Evolutionary conservation across 306 rosid species (phyloP).

Genomic region (Cucurbita pepo): DNA sequence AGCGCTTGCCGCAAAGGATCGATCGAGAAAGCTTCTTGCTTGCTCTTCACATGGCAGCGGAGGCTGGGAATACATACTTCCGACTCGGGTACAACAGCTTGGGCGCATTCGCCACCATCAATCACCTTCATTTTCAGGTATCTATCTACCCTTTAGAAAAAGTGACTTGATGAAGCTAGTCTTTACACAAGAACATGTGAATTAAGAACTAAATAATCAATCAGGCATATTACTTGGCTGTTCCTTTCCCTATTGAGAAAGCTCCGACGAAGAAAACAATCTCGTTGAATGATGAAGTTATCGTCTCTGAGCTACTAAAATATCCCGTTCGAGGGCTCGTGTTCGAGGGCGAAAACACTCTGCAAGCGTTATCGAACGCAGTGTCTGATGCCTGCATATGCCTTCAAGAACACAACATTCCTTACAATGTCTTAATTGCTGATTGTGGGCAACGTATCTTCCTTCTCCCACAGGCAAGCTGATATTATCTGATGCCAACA

Average conservation of each 20-base stretch:
- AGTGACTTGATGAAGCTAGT: not conserved
- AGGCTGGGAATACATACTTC: constrained; percentile 60
- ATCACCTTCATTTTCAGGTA: constrained; percentile 98
- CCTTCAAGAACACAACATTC: constrained; percentile 72
- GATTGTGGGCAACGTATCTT: constrained; percentile 65
- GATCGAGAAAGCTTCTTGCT: constrained; percentile 65
- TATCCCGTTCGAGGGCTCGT: constrained; percentile 85
- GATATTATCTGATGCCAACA: not conserved
- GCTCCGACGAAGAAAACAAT: constrained; percentile 62
- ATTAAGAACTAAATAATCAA: not conserved
- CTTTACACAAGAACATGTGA: not conserved
- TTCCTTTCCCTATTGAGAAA: constrained; percentile 86
- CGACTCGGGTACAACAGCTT: constrained; percentile 90
- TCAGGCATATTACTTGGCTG: constrained; percentile 81
- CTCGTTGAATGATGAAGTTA: constrained; percentile 34
- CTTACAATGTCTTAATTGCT: constrained; percentile 71
- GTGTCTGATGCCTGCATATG: constrained; percentile 79
- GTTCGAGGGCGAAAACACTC: constrained; percentile 55
- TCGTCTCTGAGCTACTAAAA: constrained; percentile 41
- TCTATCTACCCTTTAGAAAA: constrained; percentile 2
- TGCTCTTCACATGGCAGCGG: constrained; percentile 77
- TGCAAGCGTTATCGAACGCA: constrained; percentile 42
- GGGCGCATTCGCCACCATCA: constrained; percentile 96
- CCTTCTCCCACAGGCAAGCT: constrained; percentile 77
- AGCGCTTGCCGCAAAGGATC: constrained; percentile 78